Evolutionary conservation across 2,329 filamentous ascomycete species (phyloP).

Genomic region (Gaeumannomyces tritici): DNA sequence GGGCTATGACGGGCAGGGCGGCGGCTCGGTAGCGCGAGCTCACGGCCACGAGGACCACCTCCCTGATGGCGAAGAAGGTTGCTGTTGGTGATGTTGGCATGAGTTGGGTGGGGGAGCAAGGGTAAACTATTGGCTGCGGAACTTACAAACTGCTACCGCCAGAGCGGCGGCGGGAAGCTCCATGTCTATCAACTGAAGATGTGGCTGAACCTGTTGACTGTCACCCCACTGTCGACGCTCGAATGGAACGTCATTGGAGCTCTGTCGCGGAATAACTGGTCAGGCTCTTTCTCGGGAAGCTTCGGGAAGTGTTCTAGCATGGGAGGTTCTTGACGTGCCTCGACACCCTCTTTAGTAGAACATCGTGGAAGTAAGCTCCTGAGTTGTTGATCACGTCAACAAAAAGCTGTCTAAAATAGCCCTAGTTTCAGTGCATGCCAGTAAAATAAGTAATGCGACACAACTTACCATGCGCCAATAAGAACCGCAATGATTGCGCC

Average conservation of each 20-base stretch:
- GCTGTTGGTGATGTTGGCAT: background rate
- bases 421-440: too few species aligned
- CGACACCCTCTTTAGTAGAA: background rate
- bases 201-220: slow-evolving; percentile 28
- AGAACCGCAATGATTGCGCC: slow-evolving; percentile 4
- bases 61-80: slow-evolving; percentile 21
- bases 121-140: too few species aligned
- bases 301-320: too few species aligned
- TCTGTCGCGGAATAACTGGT: background rate
- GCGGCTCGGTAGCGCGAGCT: slow-evolving; percentile 32
- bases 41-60: slow-evolving; percentile 33
- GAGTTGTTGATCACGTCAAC: background rate
- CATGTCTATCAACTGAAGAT: slow-evolving; percentile 27
- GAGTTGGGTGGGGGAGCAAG: slow-evolving; percentile 1
- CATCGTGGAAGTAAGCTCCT: background rate
- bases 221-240: slow-evolving; percentile 21
- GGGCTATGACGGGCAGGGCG: slow-evolving; percentile 30
- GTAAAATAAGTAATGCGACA: background rate
- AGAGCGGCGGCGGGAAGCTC: slow-evolving; percentile 17
- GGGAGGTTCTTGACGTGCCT: background rate
- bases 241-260: slow-evolving; percentile 25
- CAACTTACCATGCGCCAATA: background rate
- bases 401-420: background rate
- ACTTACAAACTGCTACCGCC: slow-evolving; percentile 12
- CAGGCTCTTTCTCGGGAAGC: too few species aligned